Conservation (phyloP, 2,329 filamentous ascomycete species). For the Scedosporium aurantiacum region DNA sequence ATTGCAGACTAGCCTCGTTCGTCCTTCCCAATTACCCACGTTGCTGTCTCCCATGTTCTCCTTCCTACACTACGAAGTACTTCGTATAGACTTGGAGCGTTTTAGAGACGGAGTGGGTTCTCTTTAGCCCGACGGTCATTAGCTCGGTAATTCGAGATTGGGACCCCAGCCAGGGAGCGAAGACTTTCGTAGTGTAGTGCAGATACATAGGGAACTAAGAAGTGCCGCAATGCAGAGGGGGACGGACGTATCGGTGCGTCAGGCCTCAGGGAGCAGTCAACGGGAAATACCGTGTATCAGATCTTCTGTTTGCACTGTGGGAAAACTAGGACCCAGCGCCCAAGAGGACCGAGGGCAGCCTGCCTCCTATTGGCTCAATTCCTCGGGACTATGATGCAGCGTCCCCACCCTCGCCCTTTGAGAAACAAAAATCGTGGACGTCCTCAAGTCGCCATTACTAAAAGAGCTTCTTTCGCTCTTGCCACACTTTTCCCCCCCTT, state of each 20-base stretch:
- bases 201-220: too few species aligned
- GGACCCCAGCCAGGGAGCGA: too few species aligned
- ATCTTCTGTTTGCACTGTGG: not conserved
- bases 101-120: too few species aligned
- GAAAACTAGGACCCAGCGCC: not conserved
- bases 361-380: not conserved
- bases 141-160: too few species aligned
- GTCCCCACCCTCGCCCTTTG: slow-evolving; percentile 1
- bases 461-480: not conserved
- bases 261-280: not conserved
- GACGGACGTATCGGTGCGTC: not conserved
- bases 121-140: too few species aligned
- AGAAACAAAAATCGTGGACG: slow-evolving; percentile 3
- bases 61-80: too few species aligned
- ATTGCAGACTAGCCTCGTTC: too few species aligned
- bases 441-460: slow-evolving; percentile 1
- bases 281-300: not conserved
- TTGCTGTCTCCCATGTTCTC: too few species aligned
- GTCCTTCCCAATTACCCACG: too few species aligned
- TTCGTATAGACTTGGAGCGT: too few species aligned
- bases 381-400: slow-evolving; percentile 3
- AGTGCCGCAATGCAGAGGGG: not conserved
- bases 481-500: slow-evolving; percentile 3
- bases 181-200: too few species aligned
- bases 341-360: not conserved